Evolutionary conservation across 179 eudicot species (phyloP).

Genomic region (Beta lomatogona): DNA sequence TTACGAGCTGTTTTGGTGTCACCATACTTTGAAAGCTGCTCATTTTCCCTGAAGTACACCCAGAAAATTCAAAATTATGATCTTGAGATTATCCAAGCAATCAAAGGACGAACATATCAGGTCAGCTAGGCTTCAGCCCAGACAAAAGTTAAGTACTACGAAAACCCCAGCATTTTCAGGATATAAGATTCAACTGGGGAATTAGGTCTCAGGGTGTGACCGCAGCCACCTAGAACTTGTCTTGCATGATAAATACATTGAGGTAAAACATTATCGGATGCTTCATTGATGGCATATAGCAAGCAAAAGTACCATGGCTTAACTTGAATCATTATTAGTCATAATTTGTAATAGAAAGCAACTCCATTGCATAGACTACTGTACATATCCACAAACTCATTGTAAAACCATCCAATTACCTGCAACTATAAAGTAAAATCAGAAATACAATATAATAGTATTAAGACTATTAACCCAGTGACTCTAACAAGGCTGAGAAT

Average conservation of each 20-base stretch:
- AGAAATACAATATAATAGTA: background rate
- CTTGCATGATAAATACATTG: background rate
- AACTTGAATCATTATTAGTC: background rate
- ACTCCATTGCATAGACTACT: background rate
- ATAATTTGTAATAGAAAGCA: background rate
- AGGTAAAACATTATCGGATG: background rate
- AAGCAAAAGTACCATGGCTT: background rate
- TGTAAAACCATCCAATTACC: background rate
- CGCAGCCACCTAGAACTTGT: background rate
- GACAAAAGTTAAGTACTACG: background rate
- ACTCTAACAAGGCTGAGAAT: background rate
- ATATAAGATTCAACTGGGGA: background rate
- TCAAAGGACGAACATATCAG: background rate
- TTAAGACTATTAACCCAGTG: background rate
- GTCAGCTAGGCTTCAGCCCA: background rate
- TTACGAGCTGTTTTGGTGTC: constrained; percentile 79
- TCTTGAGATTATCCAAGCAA: background rate
- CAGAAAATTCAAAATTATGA: background rate
- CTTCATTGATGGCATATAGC: background rate
- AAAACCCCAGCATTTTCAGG: background rate
- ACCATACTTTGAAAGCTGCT: constrained; percentile 83
- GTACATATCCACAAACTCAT: background rate
- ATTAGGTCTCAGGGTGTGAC: background rate
- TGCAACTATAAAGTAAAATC: background rate
- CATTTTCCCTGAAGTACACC: constrained; percentile 60